Evolutionary conservation across 306 rosid species (phyloP).

Genomic region (Citrullus amarus): DNA sequence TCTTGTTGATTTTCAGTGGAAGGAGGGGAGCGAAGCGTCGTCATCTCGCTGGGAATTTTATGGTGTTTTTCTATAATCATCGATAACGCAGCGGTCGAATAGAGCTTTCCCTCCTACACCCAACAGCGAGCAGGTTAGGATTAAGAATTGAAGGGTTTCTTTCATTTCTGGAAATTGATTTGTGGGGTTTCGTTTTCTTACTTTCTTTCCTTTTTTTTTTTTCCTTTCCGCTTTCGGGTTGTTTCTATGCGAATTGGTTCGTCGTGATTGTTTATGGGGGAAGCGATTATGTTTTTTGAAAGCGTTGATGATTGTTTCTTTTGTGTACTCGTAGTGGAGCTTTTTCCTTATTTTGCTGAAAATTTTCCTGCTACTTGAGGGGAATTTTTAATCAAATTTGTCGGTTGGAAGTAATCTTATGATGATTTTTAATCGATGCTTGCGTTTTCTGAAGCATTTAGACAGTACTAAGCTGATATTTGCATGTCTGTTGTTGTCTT

Average conservation of each 20-base stretch:
- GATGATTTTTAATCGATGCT: background rate
- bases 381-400: background rate
- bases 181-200: background rate
- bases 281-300: background rate
- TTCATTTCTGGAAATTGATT: background rate
- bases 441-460: background rate
- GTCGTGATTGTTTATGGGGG: background rate
- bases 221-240: background rate
- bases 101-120: background rate
- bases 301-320: background rate
- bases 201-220: background rate
- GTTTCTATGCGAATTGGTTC: background rate
- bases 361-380: background rate
- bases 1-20: conserved; percentile 6
- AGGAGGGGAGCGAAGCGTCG: conserved; percentile 2
- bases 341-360: background rate
- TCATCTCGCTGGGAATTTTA: background rate
- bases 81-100: background rate
- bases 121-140: background rate
- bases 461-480: background rate
- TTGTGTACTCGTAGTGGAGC: no score
- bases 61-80: background rate
- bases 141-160: background rate
- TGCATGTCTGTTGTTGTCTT: background rate
- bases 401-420: background rate